phyloP scores from a whole-genome alignment of 768 basidiomycete species.

The Pulveroboletus sp. region DNA sequence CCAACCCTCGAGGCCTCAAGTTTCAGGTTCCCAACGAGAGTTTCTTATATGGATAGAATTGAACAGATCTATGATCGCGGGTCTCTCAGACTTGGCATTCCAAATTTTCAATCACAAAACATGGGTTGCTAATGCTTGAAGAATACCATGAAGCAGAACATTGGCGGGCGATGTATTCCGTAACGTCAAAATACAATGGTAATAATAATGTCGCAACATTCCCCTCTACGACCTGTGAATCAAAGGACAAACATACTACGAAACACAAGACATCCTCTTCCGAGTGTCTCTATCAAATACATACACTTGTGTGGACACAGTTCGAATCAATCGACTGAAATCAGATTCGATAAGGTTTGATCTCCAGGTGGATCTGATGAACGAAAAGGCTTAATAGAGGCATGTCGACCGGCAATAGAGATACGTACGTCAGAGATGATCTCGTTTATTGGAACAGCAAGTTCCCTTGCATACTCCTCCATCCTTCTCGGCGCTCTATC shows the following conservation, averaged over 20 bases:
- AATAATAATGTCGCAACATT: background rate
- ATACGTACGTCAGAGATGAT: conserved; percentile 29
- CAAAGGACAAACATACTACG: conserved; percentile 5
- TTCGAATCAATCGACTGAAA: conserved; percentile 12
- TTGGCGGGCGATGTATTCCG: background rate
- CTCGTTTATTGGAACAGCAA: conserved; percentile 24
- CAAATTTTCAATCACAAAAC: too few relatives aligned
- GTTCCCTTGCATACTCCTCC: conserved; percentile 28
- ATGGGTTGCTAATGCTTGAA: too few relatives aligned
- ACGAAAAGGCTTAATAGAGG: background rate
- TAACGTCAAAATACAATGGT: background rate
- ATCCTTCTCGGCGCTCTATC: conserved; percentile 31
- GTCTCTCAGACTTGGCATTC: too few relatives aligned
- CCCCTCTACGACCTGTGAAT: conserved; percentile 1
- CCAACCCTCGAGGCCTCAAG: too few relatives aligned
- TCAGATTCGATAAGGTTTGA: conserved; percentile 26
- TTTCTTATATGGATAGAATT: too few relatives aligned
- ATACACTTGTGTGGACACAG: background rate
- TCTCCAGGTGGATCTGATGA: conserved; percentile 25
- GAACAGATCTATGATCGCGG: too few relatives aligned
- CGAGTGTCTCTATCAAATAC: background rate
- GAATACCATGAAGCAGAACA: too few relatives aligned
- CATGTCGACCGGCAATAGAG: background rate
- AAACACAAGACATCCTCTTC: background rate
- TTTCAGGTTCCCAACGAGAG: too few relatives aligned